Base-by-base conservation (phyloP, 805 yeast species). In the Candida krabiensis region DNA sequence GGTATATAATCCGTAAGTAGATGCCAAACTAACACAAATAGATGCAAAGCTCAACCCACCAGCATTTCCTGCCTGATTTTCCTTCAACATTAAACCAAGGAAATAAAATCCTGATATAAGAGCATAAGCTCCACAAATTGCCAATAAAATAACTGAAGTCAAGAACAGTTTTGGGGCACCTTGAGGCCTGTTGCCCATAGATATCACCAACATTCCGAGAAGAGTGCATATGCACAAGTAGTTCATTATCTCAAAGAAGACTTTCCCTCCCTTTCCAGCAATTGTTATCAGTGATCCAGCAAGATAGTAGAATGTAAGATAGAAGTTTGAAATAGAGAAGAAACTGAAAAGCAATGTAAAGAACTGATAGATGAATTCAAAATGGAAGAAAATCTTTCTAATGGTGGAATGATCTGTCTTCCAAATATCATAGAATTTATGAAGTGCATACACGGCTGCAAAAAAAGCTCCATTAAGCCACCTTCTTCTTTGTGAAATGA, bases 401-500 rank as follows among this genome's bases (percentile, higher is more conserved):
- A 77, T 49, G 8, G 74, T 55, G 2, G 96, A 84, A 63, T 93
- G 99, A 52, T 82, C 85, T 0, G 96, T 86, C 44, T 75, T 69
- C 96, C 96, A 91, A 40, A 93, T 85, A 52, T 86, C 85, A 39
- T 79, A 73, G 74, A 90, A 87, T 59, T 90, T 95, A 39, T 86
- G 56, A 47, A 86, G 86, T 2, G 97, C 81, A 60, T 85, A 93
- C 38, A 90, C 70, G 3, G 98, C 98, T 1, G 99, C 98, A 67
- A 93, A 93, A 58, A 93, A 77, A 2, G 99, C 95, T 60, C 99
- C 99, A 63, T 91, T 91, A 44, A 91, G 75, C 99, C 99, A 91
- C 71, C 99, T 81, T 69, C 99, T 83, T 69, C 99, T 83, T 68
- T 91, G 99, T 39, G 93, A 78, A 37, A 91, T 86, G 56, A 93